Base-by-base conservation (phyloP, 306 rosid species). In the Acacia crassicarpa region DNA sequence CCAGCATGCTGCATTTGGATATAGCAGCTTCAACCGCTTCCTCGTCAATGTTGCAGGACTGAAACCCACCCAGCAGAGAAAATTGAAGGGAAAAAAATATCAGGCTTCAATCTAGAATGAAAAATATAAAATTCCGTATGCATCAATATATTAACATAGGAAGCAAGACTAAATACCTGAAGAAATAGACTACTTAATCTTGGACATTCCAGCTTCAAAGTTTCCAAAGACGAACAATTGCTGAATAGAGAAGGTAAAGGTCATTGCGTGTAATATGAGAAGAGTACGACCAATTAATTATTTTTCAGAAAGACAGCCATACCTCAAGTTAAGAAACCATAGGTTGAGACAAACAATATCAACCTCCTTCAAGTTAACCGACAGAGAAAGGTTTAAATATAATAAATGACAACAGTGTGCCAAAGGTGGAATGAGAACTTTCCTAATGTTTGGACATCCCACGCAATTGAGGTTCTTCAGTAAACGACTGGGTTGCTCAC, bases 401-500 rank as follows among this genome's bases (percentile, higher is more conserved):
- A 88, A 87, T 83, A 96, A 82, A 82, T 87, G 87, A 63, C 81
- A 86, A 88, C 97, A 96, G 32, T 91, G 92, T 30, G 98, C 99
- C 8, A 88, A 78, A 49, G 90, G 91, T 17, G 98, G 99, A 82
- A 96, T 92, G 86, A 88, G 84, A 84, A 96, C 98, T 83, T 93
- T 96, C 90, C 91, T 87, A 78, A 96, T 93, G 86, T 92, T 96
- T 32, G 90, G 83, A 88, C 99, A 96, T 44, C 99, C 94, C 27
- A 96, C 99, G 72, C 99, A 96, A 82, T 92, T 91, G 61, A 96
- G 97, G 83, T 91, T 91, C 91, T 93, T 91, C 78, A 96, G 91
- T 83, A 91, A 83, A 56, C 99, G 97, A 12, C 84, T 84, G 48
- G 94, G 89, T 83, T 83, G 90, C 88, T 84, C 89, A 75, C 85